phyloP scores from a whole-genome alignment of 345 rosid genomes.

The Brassica nigra region DNA sequence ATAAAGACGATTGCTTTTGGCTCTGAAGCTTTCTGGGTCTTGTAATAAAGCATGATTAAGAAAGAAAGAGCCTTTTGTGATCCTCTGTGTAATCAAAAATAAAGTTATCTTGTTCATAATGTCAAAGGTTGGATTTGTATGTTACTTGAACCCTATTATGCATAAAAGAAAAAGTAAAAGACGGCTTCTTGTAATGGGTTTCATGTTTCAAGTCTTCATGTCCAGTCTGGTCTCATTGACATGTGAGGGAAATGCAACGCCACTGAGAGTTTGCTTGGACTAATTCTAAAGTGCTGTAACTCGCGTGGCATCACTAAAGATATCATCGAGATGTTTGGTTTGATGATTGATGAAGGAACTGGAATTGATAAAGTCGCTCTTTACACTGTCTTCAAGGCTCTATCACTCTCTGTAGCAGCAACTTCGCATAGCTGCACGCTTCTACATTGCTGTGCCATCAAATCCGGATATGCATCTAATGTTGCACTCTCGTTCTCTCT shows the following conservation, averaged over 20 bases:
- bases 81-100: constrained; percentile 31
- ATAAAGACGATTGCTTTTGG: constrained; percentile 19
- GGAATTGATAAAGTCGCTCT: constrained; percentile 68
- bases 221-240: constrained; percentile 68
- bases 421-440: constrained; percentile 47
- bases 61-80: constrained; percentile 20
- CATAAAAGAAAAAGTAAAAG: neutral
- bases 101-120: constrained; percentile 6
- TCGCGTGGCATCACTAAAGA: constrained; percentile 60
- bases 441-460: constrained; percentile 64
- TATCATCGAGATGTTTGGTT: constrained; percentile 64
- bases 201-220: constrained; percentile 46
- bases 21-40: constrained; percentile 15
- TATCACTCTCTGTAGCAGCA: constrained; percentile 46
- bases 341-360: constrained; percentile 73
- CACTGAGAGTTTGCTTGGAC: constrained; percentile 46
- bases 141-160: neutral
- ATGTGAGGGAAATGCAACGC: constrained; percentile 80
- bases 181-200: constrained; percentile 39
- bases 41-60: neutral
- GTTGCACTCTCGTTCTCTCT: constrained; percentile 72
- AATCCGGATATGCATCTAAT: constrained; percentile 56
- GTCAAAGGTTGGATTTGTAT: constrained; percentile 31
- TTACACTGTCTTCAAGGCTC: constrained; percentile 65
- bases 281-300: constrained; percentile 59